Evolutionary conservation across 768 basidiomycete genomes (phyloP), one percentile per base, ranked within the genome.

Genomic region (Epithele typhae): DNA sequence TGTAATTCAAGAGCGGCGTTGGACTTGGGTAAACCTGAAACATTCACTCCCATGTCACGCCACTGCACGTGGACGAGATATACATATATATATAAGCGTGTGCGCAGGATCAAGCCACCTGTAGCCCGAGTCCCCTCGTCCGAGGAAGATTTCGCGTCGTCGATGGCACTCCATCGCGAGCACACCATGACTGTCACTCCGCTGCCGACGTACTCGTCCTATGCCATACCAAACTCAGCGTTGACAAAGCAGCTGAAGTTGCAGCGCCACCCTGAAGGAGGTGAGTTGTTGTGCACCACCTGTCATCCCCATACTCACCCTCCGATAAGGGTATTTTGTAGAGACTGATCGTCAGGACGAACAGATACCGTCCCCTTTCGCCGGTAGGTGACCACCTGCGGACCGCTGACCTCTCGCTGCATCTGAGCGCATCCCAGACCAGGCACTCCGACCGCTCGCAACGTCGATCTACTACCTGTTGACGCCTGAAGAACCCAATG

Each of bases 391-490:
- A 15, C 21, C 24, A 33, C 40, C 40, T n/a, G n/a, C n/a, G 8
- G 3, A 40, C 3, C 27, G 4, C 11, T 17, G 14, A 1, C 8
- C 11, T 2, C 10, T n/a, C 8, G 17, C 1, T 18, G 3, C 12
- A 10, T 8, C 30, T 40, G 42, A n/a, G 4, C 43, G 18, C n/a
- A 24, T 17, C 18, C 11, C 42, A 67, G 69, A 51, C 12, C 53
- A 58, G 17, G 54, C 60, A 24, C 49, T 48, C 10, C 63, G 71
- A 4, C 55, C 64, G 10, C 56, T 77, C 14, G 68, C 68, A 19
- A 76, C 74, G 0, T 62, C 71, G 19, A 77, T 78, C 33, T 74
- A 73, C 62, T 79, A 77, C 54, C 61, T 79, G 17, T 64, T 77
- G 18, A 69, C 67, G 7, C 51, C 67, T 27, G 69, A 73, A 21